Percentiles rank a stretch among this genome's conserved stretches.
Evolutionary conservation across 805 yeast genomes (phyloP).

Genomic region (Cyberlindnera veronae): DNA sequence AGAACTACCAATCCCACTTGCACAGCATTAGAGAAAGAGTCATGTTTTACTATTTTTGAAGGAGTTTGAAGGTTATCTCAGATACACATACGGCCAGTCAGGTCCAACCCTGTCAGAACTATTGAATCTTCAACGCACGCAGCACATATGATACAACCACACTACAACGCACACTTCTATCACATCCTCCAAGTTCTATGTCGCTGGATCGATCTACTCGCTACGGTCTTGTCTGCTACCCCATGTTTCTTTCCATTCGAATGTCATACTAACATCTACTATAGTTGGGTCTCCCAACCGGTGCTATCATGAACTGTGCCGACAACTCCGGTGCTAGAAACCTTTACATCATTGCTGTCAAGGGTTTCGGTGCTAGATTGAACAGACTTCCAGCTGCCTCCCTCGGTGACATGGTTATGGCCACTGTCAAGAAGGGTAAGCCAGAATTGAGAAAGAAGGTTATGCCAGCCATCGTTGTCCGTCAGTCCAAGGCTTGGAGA

Average conservation of each 20-base stretch:
- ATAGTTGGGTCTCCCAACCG: constrained; percentile 97
- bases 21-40: no score
- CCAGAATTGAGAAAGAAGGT: constrained; percentile 99
- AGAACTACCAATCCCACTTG: no score
- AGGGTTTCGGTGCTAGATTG: constrained; percentile 99
- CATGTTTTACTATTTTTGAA: not conserved
- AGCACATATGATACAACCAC: no score
- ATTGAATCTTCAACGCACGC: no score
- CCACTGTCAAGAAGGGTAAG: constrained; percentile 99
- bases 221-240: not conserved
- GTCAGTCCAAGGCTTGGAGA: constrained; percentile 99
- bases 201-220: no score
- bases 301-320: constrained; percentile 99
- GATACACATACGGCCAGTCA: not conserved
- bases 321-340: constrained; percentile 99
- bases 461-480: constrained; percentile 99
- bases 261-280: constrained; percentile 17
- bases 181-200: no score
- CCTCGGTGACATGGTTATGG: constrained; percentile 99
- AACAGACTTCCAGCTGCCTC: constrained; percentile 99
- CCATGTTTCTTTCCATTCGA: not conserved
- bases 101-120: no score
- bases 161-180: no score
- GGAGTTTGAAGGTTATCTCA: not conserved
- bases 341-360: constrained; percentile 97